Evolutionary conservation across 345 rosid species (phyloP).

Genomic region (Durio zibethinus): DNA sequence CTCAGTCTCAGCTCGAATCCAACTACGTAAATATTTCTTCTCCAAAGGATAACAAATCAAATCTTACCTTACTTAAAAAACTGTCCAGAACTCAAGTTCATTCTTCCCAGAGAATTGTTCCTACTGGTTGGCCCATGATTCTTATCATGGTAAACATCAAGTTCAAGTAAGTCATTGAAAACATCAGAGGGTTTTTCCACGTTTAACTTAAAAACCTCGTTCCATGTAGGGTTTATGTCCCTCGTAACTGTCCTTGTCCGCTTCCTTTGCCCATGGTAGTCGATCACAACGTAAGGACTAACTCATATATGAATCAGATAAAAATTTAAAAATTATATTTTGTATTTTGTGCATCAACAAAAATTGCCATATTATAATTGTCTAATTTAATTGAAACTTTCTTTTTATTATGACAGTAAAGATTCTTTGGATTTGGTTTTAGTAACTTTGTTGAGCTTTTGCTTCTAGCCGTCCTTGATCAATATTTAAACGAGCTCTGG

Average conservation of each 20-base stretch:
- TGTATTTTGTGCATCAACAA: too few relatives aligned
- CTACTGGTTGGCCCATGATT: conserved; percentile 64
- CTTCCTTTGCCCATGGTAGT: conserved; percentile 75
- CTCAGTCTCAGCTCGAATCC: conserved; percentile 62
- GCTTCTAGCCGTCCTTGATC: conserved; percentile 5
- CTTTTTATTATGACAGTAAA: conserved; percentile 1
- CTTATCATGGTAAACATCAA: conserved; percentile 73
- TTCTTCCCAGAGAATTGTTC: conserved; percentile 63
- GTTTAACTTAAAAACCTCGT: conserved; percentile 64
- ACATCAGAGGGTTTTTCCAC: conserved; percentile 54
- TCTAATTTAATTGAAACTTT: too few relatives aligned
- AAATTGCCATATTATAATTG: too few relatives aligned
- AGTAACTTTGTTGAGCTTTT: not conserved
- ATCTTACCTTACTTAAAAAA: conserved; percentile 78
- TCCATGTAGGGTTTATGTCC: conserved; percentile 77
- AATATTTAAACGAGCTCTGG: not conserved
- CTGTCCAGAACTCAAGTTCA: conserved; percentile 57
- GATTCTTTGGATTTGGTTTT: not conserved
- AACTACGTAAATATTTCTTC: conserved; percentile 54
- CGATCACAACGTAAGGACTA: conserved; percentile 80
- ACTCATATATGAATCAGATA: too few relatives aligned
- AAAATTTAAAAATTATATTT: too few relatives aligned
- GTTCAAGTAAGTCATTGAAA: conserved; percentile 62
- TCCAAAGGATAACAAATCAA: conserved; percentile 66
- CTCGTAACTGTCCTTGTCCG: conserved; percentile 52